These are phyloP conservation scores for Sporothrix brunneoviolacea DNA, from an alignment of 2,329 filamentous ascomycete genomes.

Conservation along the genomic window DNA sequence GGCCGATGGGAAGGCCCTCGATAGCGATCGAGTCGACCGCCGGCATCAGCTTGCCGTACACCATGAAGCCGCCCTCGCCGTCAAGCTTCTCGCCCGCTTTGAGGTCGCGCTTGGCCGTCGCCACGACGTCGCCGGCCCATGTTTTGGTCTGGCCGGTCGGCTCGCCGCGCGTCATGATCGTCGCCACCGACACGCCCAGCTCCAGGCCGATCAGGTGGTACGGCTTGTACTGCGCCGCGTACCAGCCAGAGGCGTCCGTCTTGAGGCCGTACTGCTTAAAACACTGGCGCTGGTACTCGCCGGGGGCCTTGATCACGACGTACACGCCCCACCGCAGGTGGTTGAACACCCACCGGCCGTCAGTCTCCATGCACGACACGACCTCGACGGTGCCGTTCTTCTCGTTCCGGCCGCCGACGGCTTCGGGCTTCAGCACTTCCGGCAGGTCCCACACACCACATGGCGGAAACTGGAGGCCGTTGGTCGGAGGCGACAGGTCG, in stretches of 20 bases:
- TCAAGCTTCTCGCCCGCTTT: constrained; percentile 37
- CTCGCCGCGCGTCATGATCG: constrained; percentile 39
- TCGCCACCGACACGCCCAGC: constrained; percentile 36
- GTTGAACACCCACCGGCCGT: constrained; percentile 35
- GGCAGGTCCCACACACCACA: constrained; percentile 37
- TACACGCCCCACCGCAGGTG: constrained; percentile 38
- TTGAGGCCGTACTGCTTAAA: constrained; percentile 39
- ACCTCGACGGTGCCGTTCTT: constrained; percentile 39
- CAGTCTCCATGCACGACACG: constrained; percentile 36
- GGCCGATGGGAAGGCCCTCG: constrained; percentile 35
- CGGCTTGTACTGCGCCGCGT: constrained; percentile 40
- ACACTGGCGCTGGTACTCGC: constrained; percentile 35
- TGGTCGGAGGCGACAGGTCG: constrained; percentile 32
- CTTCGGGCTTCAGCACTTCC: constrained; percentile 31
- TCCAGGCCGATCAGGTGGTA: constrained; percentile 42
- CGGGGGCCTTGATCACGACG: constrained; percentile 36
- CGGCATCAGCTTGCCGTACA: constrained; percentile 37
- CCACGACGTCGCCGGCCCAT: constrained; percentile 38
- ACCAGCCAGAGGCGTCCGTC: constrained; percentile 34
- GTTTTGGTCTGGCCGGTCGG: constrained; percentile 38
- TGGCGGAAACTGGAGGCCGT: constrained; percentile 37
- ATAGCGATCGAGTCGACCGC: constrained; percentile 34
- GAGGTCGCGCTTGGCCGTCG: constrained; percentile 40
- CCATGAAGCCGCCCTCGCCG: constrained; percentile 39
- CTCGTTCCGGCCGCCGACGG: constrained; percentile 35